Conservation (phyloP, 768 basidiomycete genomes). For the Psilocybe cubensis region DNA sequence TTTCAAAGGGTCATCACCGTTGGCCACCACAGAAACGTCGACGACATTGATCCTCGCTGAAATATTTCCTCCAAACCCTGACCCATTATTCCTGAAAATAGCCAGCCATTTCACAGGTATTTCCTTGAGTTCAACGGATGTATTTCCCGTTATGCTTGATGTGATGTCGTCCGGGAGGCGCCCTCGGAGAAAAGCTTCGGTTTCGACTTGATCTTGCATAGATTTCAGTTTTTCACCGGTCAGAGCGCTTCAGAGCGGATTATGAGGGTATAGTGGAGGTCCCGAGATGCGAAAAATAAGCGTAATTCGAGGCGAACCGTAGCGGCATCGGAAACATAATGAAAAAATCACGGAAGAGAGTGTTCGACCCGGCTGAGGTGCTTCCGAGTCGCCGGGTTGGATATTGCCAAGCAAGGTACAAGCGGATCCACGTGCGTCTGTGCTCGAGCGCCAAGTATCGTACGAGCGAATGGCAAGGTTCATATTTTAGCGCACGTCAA, state of each 20-base stretch:
- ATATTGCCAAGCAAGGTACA: background rate
- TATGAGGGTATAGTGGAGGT: background rate
- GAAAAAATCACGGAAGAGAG: background rate
- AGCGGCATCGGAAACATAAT: background rate
- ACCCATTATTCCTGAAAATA: constrained; percentile 30
- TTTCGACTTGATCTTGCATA: constrained; percentile 8
- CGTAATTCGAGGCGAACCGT: background rate
- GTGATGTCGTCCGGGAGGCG: constrained; percentile 26
- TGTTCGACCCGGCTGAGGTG: background rate
- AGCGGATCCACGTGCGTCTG: background rate
- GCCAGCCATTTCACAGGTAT: constrained; percentile 41
- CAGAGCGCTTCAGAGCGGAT: background rate
- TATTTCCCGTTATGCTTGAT: constrained; percentile 37
- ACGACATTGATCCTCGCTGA: constrained; percentile 31
- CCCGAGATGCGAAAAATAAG: background rate
- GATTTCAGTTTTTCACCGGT: background rate
- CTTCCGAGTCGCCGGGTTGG: background rate
- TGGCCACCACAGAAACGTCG: constrained; percentile 44
- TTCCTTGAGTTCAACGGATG: constrained; percentile 37
- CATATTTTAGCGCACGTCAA: background rate
- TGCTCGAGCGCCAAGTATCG: background rate
- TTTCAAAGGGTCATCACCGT: constrained; percentile 35
- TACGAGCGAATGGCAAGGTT: background rate
- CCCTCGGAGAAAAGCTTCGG: constrained; percentile 17
- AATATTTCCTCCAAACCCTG: constrained; percentile 33